These are phyloP conservation scores for Podila epicladia DNA, from an alignment of 192 early-diverging fungal genomes.

Conservation along the genomic window DNA sequence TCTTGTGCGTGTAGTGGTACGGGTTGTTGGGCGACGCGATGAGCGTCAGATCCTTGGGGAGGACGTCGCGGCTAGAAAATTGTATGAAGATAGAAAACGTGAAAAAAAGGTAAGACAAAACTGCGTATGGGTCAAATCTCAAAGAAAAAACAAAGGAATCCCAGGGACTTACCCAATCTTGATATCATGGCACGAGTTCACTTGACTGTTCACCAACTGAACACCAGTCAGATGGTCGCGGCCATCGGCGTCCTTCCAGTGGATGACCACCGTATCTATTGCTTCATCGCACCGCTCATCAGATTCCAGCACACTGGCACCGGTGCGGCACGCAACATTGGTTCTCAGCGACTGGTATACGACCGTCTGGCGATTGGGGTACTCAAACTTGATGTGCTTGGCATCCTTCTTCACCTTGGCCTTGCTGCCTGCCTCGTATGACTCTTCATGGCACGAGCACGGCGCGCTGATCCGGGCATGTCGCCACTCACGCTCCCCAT, in stretches of 20 bases:
- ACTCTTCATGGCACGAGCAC: constrained; percentile 43
- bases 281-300: constrained; percentile 15
- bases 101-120: background rate
- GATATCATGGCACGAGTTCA: constrained; percentile 45
- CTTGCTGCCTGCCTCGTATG: constrained; percentile 14
- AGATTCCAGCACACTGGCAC: background rate
- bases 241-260: constrained; percentile 25
- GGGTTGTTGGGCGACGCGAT: constrained; percentile 34
- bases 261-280: constrained; percentile 34
- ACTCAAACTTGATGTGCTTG: constrained; percentile 22
- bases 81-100: background rate
- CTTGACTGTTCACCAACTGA: constrained; percentile 33
- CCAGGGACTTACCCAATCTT: constrained; percentile 32
- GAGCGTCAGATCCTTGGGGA: constrained; percentile 29
- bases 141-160: background rate
- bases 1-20: constrained; percentile 38
- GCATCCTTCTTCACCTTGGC: constrained; percentile 34
- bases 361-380: constrained; percentile 20
- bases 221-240: constrained; percentile 31
- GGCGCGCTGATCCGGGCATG: constrained; percentile 16
- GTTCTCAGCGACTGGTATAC: constrained; percentile 38
- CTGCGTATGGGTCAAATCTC: background rate
- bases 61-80: constrained; percentile 8
- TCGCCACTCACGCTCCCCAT: constrained; percentile 22
- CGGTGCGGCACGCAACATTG: background rate